These are phyloP conservation scores for Thraustotheca clavata DNA, from an alignment of 352 stramenopile genomes.

Conservation along the genomic window DNA sequence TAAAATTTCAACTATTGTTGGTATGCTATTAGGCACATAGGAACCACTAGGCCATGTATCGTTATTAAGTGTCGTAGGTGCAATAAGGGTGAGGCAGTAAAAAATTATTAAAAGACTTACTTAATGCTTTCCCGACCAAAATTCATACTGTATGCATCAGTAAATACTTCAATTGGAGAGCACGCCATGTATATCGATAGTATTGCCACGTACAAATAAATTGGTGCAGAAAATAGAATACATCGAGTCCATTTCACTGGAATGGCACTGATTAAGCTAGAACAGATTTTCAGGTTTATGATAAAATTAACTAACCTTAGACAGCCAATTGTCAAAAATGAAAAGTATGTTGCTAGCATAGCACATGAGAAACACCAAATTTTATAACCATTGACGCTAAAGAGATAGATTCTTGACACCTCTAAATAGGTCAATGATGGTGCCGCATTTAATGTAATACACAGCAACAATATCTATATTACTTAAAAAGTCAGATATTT, in stretches of 20 bases:
- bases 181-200: not conserved
- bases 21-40: not conserved
- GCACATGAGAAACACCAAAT: conserved; percentile 13
- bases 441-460: not conserved
- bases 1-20: not conserved
- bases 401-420: conserved; percentile 14
- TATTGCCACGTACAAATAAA: conserved; percentile 5
- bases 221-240: not conserved
- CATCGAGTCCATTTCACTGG: not conserved
- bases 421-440: conserved; percentile 4
- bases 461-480: not conserved
- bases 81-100: not conserved
- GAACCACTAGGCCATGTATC: conserved; percentile 12
- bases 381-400: conserved; percentile 2
- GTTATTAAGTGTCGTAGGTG: not conserved
- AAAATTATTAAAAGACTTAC: not conserved
- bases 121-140: not conserved
- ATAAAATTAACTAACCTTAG: not conserved
- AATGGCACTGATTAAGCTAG: not conserved
- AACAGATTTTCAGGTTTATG: not conserved
- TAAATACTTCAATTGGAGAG: not conserved
- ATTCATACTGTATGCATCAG: not conserved
- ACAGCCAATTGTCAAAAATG: not conserved
- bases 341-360: conserved; percentile 5
- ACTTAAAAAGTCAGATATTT: not conserved